A percentile compares a stretch with the other conserved stretches of the same genome.
These are phyloP conservation scores for Puccinia polysora DNA, from an alignment of 1,284 basidiomycete species.

Conservation along the genomic window DNA sequence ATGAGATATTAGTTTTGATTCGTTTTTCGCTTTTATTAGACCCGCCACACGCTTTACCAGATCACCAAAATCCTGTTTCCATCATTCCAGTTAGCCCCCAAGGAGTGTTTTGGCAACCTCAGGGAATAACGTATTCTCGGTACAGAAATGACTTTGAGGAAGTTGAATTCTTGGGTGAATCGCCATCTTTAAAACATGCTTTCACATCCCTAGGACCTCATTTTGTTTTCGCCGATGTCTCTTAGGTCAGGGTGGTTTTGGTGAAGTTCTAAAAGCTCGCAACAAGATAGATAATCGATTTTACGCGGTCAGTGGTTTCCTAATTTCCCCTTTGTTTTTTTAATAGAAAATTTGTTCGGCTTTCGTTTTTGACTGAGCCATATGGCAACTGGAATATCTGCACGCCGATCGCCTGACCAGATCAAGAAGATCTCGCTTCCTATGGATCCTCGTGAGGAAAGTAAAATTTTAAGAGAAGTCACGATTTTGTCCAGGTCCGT, in stretches of 20 bases:
- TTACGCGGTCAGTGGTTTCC: constrained; percentile 47
- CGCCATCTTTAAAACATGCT: not conserved
- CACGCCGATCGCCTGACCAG: constrained; percentile 55
- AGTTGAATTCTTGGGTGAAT: constrained; percentile 51
- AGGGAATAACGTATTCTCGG: constrained; percentile 44
- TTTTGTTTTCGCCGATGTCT: not conserved
- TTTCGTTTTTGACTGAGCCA: not conserved
- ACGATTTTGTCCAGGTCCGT: constrained; percentile 78
- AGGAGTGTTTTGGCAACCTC: constrained; percentile 43
- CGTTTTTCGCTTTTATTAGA: not conserved
- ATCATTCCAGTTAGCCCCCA: constrained; percentile 8
- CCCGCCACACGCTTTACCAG: not conserved
- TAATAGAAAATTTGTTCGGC: too few relatives aligned
- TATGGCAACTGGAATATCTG: constrained; percentile 4
- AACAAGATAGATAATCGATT: constrained; percentile 63
- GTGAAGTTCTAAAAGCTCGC: constrained; percentile 85
- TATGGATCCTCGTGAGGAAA: constrained; percentile 70
- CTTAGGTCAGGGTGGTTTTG: constrained; percentile 78
- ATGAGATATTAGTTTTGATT: not conserved
- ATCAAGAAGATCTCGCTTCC: constrained; percentile 81
- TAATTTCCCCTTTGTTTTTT: constrained; percentile 10
- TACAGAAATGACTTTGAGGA: constrained; percentile 53
- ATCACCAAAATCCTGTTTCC: constrained; percentile 49
- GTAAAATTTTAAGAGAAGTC: constrained; percentile 84
- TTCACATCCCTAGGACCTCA: not conserved